Evolutionary conservation across 2,329 filamentous ascomycete genomes (phyloP), one percentile per base, ranked within the genome.

Genomic region (Trichophyton equinum): DNA sequence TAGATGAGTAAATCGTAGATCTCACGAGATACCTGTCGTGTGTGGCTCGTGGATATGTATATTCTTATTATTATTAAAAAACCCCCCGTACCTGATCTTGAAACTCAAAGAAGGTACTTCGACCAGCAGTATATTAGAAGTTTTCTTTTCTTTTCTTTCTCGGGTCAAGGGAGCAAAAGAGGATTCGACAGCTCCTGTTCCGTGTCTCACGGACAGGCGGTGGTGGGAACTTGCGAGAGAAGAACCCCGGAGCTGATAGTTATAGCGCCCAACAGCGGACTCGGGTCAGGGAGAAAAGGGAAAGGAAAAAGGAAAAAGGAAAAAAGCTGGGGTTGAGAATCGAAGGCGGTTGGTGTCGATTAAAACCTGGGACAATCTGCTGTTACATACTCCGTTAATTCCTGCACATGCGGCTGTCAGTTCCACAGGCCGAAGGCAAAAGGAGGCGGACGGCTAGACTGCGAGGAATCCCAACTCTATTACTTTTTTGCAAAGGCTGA

Each of bases 401-500:
- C 33, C 33, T 55, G 27, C n/a, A 27, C 25, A 44, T 57, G 55
- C 55, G 55, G 55, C 55, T 57, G 55, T 44, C 55, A 57, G 40
- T 57, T 57, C 55, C 55, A 57, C 55, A 40, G 36, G 40, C 33
- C 33, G 33, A 38, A 38, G 33, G 33, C 33, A 38, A 18, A 57
- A 42, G 55, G 55, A 57, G 27, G 36, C 51, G 51, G 56, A 42
- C 56, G 56, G 56, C 57, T 27, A 59, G 57, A 49, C 57, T 44
- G 40, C 44, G 40, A 47, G 40, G 20, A 59, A 59, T 49, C 27
- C 33, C 57, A 59, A 59, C 57, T 59, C 40, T 57, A 57, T 42
- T 38, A 13, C 11, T 30, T 30, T 30, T 30, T 42, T 57, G 36
- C 55, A 57, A 40, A 40, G 55, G 55, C 55, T 44, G 55, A 55